Conservation (phyloP, 129 eudicot genomes). For the Pulicaria dysenterica region DNA sequence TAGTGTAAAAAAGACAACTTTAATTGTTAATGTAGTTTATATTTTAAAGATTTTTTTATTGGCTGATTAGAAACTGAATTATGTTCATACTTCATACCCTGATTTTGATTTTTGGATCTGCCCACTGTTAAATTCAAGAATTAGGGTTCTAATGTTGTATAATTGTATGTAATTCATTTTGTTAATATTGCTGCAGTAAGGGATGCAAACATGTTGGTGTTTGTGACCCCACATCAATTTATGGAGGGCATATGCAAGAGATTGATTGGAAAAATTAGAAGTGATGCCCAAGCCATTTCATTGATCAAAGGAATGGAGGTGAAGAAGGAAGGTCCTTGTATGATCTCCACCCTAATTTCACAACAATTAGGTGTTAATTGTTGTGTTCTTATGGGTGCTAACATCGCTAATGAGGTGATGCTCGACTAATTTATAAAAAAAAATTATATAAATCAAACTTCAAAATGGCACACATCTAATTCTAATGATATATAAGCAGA, state of each 20-base stretch:
- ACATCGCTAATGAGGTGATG: conserved; percentile 92
- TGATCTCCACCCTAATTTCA: conserved; percentile 83
- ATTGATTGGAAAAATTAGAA: conserved; percentile 68
- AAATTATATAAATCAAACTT: background rate
- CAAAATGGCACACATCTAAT: conserved; percentile 16
- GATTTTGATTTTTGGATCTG: background rate
- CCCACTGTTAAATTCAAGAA: background rate
- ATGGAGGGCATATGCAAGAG: conserved; percentile 88
- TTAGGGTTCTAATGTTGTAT: background rate
- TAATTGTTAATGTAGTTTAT: too few species aligned
- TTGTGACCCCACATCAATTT: conserved; percentile 99
- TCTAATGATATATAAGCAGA: conserved; percentile 52
- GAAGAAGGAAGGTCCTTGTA: conserved; percentile 92
- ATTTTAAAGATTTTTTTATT: too few species aligned
- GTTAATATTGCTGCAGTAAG: conserved; percentile 62
- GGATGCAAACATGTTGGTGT: conserved; percentile 95
- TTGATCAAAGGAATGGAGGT: conserved; percentile 99
- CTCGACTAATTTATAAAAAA: background rate
- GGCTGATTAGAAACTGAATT: background rate
- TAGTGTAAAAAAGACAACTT: too few species aligned
- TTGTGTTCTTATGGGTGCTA: conserved; percentile 99
- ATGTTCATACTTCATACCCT: background rate
- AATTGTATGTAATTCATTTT: background rate
- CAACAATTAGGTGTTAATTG: conserved; percentile 74
- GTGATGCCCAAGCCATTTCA: conserved; percentile 87